Evolutionary conservation across 768 basidiomycete genomes (phyloP).

Genomic region (Tulasnella sp.): DNA sequence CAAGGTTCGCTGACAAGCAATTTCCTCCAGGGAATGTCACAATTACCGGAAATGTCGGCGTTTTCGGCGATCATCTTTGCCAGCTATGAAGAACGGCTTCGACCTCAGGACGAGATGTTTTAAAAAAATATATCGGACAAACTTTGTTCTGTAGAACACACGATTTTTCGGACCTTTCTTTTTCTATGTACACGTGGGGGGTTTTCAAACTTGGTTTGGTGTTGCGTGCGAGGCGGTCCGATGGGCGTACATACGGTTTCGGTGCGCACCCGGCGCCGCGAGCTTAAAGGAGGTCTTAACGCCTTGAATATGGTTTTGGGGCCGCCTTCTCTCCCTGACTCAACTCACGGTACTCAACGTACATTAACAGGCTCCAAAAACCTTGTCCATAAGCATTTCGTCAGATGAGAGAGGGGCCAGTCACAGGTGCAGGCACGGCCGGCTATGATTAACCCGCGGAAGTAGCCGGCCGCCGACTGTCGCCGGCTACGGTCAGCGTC

Average conservation of each 20-base stretch:
- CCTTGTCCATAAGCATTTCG: not conserved
- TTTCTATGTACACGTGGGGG: constrained; percentile 3
- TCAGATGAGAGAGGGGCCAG: too few relatives aligned
- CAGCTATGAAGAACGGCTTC: constrained; percentile 52
- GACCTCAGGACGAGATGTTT: not conserved
- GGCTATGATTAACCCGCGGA: not conserved
- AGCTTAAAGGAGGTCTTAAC: not conserved
- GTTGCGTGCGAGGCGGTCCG: not conserved
- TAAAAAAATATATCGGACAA: not conserved
- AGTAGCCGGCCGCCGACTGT: not conserved
- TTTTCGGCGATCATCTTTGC: constrained; percentile 71
- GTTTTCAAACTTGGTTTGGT: not conserved
- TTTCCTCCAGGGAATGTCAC: constrained; percentile 52
- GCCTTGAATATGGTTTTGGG: constrained; percentile 5
- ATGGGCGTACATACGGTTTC: not conserved
- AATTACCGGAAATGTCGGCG: constrained; percentile 58
- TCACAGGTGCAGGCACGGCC: not conserved
- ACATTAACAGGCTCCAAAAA: not conserved
- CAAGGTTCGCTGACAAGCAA: constrained; percentile 7
- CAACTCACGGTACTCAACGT: not conserved
- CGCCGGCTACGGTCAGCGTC: not conserved
- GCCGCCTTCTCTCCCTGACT: not conserved
- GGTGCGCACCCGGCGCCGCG: not conserved
- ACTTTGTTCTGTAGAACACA: not conserved
- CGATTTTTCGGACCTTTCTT: not conserved